Conservation (phyloP, 306 rosid genomes). For the Cicer bijugum region DNA sequence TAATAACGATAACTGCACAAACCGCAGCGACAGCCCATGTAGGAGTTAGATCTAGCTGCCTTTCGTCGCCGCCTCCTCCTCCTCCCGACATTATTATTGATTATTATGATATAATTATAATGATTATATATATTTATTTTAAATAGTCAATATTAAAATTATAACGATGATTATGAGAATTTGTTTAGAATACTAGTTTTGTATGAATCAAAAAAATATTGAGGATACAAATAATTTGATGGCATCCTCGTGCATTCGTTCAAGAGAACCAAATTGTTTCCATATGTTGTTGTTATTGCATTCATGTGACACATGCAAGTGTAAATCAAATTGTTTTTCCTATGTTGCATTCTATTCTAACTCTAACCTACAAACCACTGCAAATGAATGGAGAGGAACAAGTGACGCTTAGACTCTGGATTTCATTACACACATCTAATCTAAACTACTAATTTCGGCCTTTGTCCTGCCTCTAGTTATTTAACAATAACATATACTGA, state of each 20-base stretch:
- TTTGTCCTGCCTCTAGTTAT: neutral
- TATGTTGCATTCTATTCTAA: conserved; percentile 38
- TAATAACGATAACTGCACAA: conserved; percentile 70
- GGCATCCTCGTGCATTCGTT: conserved; percentile 10
- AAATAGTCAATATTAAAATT: neutral
- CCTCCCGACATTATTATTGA: conserved; percentile 64
- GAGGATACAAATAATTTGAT: conserved; percentile 27
- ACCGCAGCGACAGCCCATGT: conserved; percentile 94
- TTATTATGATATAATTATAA: neutral
- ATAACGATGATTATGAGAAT: neutral
- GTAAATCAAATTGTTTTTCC: neutral
- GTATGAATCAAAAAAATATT: conserved; percentile 25
- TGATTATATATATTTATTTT: too few species aligned
- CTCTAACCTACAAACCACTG: conserved; percentile 30
- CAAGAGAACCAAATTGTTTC: conserved; percentile 10
- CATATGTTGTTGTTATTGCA: neutral
- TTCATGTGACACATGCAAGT: neutral
- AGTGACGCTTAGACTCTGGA: conserved; percentile 41
- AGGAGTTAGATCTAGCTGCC: conserved; percentile 80
- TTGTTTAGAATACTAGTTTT: conserved; percentile 13
- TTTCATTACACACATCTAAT: conserved; percentile 21
- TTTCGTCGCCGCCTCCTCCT: conserved; percentile 49
- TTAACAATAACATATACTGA: neutral
- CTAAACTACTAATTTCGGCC: conserved; percentile 37
- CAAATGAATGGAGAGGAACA: conserved; percentile 57